Evolutionary conservation across 371 early-diverging fungal genomes (phyloP).

Genomic region (Syncephalis plumigaleata): DNA sequence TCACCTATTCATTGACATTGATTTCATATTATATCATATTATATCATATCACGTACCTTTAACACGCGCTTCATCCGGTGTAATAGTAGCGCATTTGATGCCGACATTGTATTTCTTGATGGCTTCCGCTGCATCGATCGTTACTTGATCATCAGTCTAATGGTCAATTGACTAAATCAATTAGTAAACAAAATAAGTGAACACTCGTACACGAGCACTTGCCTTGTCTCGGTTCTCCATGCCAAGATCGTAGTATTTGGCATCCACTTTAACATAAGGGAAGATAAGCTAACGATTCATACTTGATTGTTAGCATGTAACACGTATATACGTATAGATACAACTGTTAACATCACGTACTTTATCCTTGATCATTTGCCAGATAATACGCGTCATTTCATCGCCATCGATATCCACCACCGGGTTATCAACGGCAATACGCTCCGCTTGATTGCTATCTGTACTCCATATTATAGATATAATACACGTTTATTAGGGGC

Average conservation of each 20-base stretch:
- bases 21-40: too few relatives aligned
- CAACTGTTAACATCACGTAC: constrained; percentile 7
- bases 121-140: constrained; percentile 90
- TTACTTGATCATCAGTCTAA: constrained; percentile 89
- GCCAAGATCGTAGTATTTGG: constrained; percentile 91
- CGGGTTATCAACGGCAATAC: constrained; percentile 58
- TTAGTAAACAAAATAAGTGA: too few relatives aligned
- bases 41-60: constrained; percentile 45
- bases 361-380: constrained; percentile 85
- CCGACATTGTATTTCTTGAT: constrained; percentile 94
- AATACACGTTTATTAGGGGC: too few relatives aligned
- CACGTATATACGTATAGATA: too few relatives aligned
- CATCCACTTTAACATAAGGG: constrained; percentile 80
- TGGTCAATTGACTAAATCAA: background rate
- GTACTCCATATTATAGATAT: too few relatives aligned
- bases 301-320: too few relatives aligned
- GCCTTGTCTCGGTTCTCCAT: constrained; percentile 79
- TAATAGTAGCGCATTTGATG: constrained; percentile 98
- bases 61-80: constrained; percentile 93
- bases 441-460: constrained; percentile 3
- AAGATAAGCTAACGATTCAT: constrained; percentile 43
- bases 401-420: constrained; percentile 91
- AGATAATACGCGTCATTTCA: constrained; percentile 96
- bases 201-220: too few relatives aligned
- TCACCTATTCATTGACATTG: too few relatives aligned